Conservation (phyloP, 2,329 filamentous ascomycete species). For the Aspergillus quadrilineatus region DNA sequence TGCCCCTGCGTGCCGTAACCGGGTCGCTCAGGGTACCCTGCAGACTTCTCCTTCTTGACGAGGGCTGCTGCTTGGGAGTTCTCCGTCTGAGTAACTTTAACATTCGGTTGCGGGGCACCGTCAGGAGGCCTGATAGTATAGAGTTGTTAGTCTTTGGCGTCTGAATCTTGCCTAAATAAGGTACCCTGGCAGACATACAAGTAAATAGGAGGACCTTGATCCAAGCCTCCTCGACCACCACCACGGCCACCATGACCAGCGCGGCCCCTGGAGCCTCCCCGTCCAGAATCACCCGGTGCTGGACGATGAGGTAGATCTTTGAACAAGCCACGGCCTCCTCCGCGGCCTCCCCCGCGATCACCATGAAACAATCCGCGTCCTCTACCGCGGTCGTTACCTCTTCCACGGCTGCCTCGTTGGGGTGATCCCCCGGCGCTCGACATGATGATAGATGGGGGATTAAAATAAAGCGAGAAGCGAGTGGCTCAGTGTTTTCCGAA, state of each 20-base stretch:
- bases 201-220: constrained; percentile 28
- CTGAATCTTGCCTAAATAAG: not conserved
- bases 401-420: constrained; percentile 15
- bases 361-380: constrained; percentile 24
- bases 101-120: constrained; percentile 21
- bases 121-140: constrained; percentile 22
- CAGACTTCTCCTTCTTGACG: constrained; percentile 18
- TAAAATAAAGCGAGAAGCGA: not conserved
- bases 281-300: constrained; percentile 6
- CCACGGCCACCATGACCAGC: constrained; percentile 20
- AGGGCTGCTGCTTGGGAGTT: constrained; percentile 28
- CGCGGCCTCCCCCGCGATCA: constrained; percentile 15
- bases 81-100: constrained; percentile 30
- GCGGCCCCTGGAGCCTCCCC: constrained; percentile 20
- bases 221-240: constrained; percentile 17
- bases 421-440: constrained; percentile 18
- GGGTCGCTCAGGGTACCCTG: constrained; percentile 36
- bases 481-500: not conserved
- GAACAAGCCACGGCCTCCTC: constrained; percentile 24
- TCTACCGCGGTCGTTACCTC: constrained; percentile 11
- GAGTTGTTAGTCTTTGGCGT: not conserved
- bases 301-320: constrained; percentile 26
- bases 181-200: constrained; percentile 23
- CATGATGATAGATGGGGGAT: constrained; percentile 11
- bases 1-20: constrained; percentile 38